phyloP scores from a whole-genome alignment of 176 grass and related monocot genomes.

The Luzula sylvatica region DNA sequence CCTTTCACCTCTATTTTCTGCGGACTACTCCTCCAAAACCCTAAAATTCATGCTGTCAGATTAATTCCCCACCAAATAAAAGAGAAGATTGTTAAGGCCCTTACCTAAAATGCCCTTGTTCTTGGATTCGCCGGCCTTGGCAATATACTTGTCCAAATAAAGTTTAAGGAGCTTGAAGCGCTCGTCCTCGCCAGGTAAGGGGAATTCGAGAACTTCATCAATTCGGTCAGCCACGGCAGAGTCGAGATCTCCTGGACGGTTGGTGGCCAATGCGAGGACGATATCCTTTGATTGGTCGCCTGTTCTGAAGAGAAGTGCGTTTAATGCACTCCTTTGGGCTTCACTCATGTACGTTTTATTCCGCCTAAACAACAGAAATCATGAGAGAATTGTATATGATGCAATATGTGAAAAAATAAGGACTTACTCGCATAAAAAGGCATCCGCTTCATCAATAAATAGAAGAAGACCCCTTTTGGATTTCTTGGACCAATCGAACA shows the following conservation, averaged over 20 bases:
- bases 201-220: slow-evolving; percentile 93
- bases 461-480: slow-evolving; percentile 81
- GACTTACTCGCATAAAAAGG: slow-evolving; percentile 99
- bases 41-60: not conserved
- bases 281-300: slow-evolving; percentile 94
- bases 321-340: slow-evolving; percentile 97
- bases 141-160: slow-evolving; percentile 88
- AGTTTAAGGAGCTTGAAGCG: slow-evolving; percentile 71
- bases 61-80: no score
- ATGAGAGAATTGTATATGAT: no score
- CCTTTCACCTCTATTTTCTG: slow-evolving; percentile 82
- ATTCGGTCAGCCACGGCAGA: slow-evolving; percentile 86
- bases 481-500: slow-evolving; percentile 99
- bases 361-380: slow-evolving; percentile 52
- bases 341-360: slow-evolving; percentile 99
- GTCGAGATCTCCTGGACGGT: slow-evolving; percentile 88
- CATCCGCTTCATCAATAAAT: slow-evolving; percentile 96
- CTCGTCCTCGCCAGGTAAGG: slow-evolving; percentile 85
- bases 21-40: slow-evolving; percentile 46
- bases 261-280: slow-evolving; percentile 91
- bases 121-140: slow-evolving; percentile 45
- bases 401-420: not conserved
- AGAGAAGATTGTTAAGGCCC: no score
- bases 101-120: slow-evolving; percentile 37
- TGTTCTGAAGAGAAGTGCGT: slow-evolving; percentile 93